Evolutionary conservation across 2,329 filamentous ascomycete species (phyloP), one percentile per base, ranked within the genome.

Genomic region (Malbranchea zuffiana): DNA sequence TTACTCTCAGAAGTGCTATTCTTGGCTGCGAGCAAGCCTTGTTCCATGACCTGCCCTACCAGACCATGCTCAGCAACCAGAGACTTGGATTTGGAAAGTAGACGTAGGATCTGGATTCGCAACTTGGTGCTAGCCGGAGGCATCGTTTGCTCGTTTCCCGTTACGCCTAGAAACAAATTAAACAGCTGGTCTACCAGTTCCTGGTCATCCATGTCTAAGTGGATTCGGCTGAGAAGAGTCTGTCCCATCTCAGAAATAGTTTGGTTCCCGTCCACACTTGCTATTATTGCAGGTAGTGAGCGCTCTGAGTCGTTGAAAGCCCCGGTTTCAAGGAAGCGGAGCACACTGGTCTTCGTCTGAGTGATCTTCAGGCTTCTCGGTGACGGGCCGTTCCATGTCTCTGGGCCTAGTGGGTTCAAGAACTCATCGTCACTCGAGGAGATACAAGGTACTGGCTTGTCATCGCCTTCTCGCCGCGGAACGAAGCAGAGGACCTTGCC

Each of bases 231-330:
- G 46, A 96, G 61, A 32, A 92, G 74, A 49, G 94, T 86, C 39
- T 95, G 85, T 0, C 83, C 88, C n/a, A 84, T 65, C n/a, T 81
- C 76, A 7, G 82, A 78, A 24, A 95, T 74, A 23, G 79, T 84
- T 46, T 34, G 31, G 31, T 95, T 90, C 1, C 78, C 66, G 58
- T 87, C 87, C 0, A 85, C 79, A 17, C 85, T 80, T 4, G 87
- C 86, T 54, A 82, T 86, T 1, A 96, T 61, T 1, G 85, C 81
- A 0, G 88, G 81, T 8, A 95, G 58, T 49, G 95, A 85, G 20
- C 86, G 78, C 52, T 96, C 83, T 1, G 75, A 62, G 43, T 95
- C 85, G 0, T 67, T 78, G 57, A 98, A 96, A 5, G 87, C 78
- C 3, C 84, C 86, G 51, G 84, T 94, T 2, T 82, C 77, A 13